Base-by-base conservation (phyloP, 2,329 filamentous ascomycete species). In the Neoascochyta sp. region DNA sequence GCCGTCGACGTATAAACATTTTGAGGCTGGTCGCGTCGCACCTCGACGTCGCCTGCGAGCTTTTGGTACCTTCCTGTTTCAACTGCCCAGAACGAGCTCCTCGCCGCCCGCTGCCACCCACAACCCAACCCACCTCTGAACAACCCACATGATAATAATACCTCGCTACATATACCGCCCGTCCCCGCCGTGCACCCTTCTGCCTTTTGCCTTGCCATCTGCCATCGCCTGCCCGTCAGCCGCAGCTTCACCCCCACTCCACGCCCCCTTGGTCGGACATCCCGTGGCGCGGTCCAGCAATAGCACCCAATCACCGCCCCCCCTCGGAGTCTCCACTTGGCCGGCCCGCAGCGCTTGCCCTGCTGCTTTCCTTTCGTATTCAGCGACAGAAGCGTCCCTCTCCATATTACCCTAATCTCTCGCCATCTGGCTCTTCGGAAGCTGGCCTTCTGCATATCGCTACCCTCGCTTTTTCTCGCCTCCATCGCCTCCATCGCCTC, bases 401-500 rank as follows among this genome's bases (percentile, higher is more conserved):
- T 18, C 30, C 32, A 39, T 47, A 41, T 48, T 45, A 45, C 45
- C 41, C 36, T 37, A 37, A n/a, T n/a, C n/a, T 20, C 9, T 41
- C 37, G 35, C 46, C 44, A 46, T 52, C 48, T 48, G 43, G 38
- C 47, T 45, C 41, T 41, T 32, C 40, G 41, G 45, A 50, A 54
- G 53, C 54, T 52, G 54, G 50, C 27, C 54, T 54, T 59, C 50
- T 38, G 27, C 27, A 22, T 11, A 24, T 34, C 16, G 13, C 17
- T 7, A 8, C 15, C 28, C 13, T 2, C 22, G 12, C 9, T 8
- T 31, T 13, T 27, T 25, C 18, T 35, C 34, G 40, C 29, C 30
- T 43, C 28, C 28, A 22, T 32, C 16, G 24, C 23, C 27, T 19
- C 14, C 20, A 22, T 31, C 34, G 30, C 30, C 37, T 47, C 42